Evolutionary conservation across 2,329 filamentous ascomycete genomes (phyloP), one percentile per base, ranked within the genome.

Genomic region (Emydomyces testavorans): DNA sequence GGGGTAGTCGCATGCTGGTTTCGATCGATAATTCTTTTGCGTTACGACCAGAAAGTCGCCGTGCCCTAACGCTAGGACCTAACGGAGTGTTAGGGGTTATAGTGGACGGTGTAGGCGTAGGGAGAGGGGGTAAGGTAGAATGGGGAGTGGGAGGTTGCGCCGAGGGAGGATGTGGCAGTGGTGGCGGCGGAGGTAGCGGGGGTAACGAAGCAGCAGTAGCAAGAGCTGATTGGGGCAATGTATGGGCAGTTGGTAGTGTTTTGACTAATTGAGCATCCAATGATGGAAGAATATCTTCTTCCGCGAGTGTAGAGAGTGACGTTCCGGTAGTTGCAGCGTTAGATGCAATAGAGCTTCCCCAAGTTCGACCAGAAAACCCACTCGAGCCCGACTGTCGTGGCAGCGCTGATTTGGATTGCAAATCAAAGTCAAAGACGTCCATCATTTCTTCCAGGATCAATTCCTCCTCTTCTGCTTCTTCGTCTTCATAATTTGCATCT

Each of bases 11-110:
- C 54, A 64, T 43, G 62, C 67, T 68, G 8, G 88, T 95, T 64
- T 95, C 86, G 48, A 96, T 95, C 67, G 88, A 94, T 43, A 96
- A 71, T 58, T 89, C 84, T 62, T 85, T 89, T 11, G 77, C 70
- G 57, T 85, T 86, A 57, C 86, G 82, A 6, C 83, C 85, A 2
- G 89, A 94, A 26, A 94, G 69, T 52, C 89, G 78, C 51, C 89
- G 77, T 56, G 76, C 85, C 46, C 85, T 77, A 44, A 93, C 84
- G 34, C 79, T 73, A 49, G 64, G 65, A 18, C 63, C 56, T 10
- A 58, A 56, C 66, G 66, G 62, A 0, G 63, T 60, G 2, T 71
- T 58, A 3, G 44, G 39, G n/a, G 42, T 52, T 44, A 31, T 34
- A 50, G 51, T 29, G 59, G 55, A 28, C 61, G 20, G 54, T 32